phyloP scores from a whole-genome alignment of 768 basidiomycete genomes.

The Tulasnella sp. region DNA sequence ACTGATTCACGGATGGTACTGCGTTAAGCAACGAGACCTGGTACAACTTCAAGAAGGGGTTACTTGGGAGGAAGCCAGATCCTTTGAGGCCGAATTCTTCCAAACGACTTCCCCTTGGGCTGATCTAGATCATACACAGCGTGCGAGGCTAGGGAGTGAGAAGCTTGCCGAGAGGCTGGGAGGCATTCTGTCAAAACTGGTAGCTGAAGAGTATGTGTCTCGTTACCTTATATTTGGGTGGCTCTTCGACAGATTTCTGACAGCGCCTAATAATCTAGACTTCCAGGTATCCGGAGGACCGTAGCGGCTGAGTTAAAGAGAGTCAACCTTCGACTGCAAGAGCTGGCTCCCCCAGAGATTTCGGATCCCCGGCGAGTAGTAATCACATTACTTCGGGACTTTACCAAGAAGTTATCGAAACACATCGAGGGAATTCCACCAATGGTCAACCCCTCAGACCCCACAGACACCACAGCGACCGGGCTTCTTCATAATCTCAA shows the following conservation, averaged over 20 bases:
- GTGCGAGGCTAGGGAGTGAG: no score
- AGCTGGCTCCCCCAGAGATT: conserved; percentile 58
- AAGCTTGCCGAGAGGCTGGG: no score
- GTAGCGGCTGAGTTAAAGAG: conserved; percentile 52
- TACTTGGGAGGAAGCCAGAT: conserved; percentile 64
- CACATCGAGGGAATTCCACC: conserved; percentile 53
- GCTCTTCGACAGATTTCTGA: not conserved
- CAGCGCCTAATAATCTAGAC: conserved; percentile 48
- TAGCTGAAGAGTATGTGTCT: no score
- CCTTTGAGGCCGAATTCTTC: conserved; percentile 57
- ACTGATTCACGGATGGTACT: conserved; percentile 62
- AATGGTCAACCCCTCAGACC: not conserved
- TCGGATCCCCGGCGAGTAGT: conserved; percentile 61
- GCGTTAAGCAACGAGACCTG: conserved; percentile 59
- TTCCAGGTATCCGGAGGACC: conserved; percentile 66
- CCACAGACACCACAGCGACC: no score
- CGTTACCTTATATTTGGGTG: no score
- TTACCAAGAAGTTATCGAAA: conserved; percentile 51
- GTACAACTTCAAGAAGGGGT: conserved; percentile 55
- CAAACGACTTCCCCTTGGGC: conserved; percentile 46
- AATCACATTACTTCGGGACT: conserved; percentile 52
- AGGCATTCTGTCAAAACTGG: no score
- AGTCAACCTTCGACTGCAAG: conserved; percentile 45
- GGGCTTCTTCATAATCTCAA: conserved; percentile 19
- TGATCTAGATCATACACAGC: no score